A percentile compares a stretch with the other conserved stretches of the same genome.
Evolutionary conservation across 2,329 filamentous ascomycete species (phyloP).

Genomic region (Colletotrichum navitas): DNA sequence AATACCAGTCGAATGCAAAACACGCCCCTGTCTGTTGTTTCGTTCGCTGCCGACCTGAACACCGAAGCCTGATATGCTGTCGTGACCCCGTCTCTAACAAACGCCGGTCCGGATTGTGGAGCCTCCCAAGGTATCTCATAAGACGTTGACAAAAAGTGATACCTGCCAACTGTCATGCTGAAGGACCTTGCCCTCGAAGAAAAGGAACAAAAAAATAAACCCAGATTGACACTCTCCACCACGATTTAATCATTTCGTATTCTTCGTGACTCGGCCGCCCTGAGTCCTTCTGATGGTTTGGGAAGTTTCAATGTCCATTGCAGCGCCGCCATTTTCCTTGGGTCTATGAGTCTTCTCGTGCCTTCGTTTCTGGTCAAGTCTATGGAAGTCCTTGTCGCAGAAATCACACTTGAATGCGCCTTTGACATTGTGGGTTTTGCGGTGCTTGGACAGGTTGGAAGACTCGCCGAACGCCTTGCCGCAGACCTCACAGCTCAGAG

Average conservation of each 20-base stretch:
- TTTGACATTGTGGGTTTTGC: constrained; percentile 69
- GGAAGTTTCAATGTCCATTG: constrained; percentile 1
- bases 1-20: background rate
- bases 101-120: constrained; percentile 16
- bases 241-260: constrained; percentile 3
- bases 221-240: background rate
- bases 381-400: constrained; percentile 70
- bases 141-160: constrained; percentile 4
- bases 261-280: constrained; percentile 19
- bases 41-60: constrained; percentile 9
- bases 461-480: constrained; percentile 73
- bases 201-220: background rate
- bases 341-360: constrained; percentile 57
- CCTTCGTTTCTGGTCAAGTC: constrained; percentile 71
- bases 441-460: constrained; percentile 75
- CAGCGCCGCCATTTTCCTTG: constrained; percentile 45
- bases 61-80: constrained; percentile 16
- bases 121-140: constrained; percentile 19
- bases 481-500: constrained; percentile 69
- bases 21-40: background rate
- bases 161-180: background rate
- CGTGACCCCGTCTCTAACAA: constrained; percentile 15
- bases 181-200: background rate
- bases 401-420: constrained; percentile 64
- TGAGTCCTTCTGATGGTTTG: constrained; percentile 6